phyloP scores from a whole-genome alignment of 352 stramenopile genomes.

The Phytophthora hibernalis region DNA sequence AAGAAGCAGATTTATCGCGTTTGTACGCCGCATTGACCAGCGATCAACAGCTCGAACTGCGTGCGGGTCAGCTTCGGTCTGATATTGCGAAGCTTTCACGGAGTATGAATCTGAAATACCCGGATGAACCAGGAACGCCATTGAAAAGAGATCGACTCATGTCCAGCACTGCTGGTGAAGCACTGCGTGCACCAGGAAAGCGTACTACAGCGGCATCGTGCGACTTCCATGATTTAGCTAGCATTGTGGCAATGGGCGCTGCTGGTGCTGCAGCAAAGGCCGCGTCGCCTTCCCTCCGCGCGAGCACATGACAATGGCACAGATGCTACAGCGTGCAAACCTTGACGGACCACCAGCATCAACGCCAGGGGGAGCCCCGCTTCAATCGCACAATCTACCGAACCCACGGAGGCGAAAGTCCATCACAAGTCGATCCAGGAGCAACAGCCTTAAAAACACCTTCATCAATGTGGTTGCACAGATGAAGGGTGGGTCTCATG shows the following conservation, averaged over 20 bases:
- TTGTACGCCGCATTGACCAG: slow-evolving; percentile 64
- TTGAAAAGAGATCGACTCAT: slow-evolving; percentile 24
- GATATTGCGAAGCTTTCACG: slow-evolving; percentile 76
- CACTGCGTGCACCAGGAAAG: slow-evolving; percentile 21
- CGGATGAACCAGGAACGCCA: slow-evolving; percentile 32
- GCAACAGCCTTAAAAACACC: slow-evolving; percentile 73
- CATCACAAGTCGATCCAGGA: slow-evolving; percentile 62
- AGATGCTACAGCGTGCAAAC: slow-evolving; percentile 43
- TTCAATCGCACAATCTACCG: slow-evolving; percentile 42
- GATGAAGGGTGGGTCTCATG: slow-evolving; percentile 50
- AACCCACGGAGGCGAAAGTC: slow-evolving; percentile 63
- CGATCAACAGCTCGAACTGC: slow-evolving; percentile 72
- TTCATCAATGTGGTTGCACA: slow-evolving; percentile 72
- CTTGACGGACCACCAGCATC: slow-evolving; percentile 23
- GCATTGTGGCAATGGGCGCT: slow-evolving; percentile 46
- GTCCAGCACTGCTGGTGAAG: slow-evolving; percentile 13
- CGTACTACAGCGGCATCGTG: slow-evolving; percentile 42
- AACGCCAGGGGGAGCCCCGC: background rate
- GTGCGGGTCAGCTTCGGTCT: slow-evolving; percentile 66
- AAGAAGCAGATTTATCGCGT: slow-evolving; percentile 78
- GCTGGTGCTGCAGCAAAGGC: slow-evolving; percentile 35
- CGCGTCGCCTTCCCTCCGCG: slow-evolving; percentile 23
- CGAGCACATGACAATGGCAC: slow-evolving; percentile 44
- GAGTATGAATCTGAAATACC: slow-evolving; percentile 83
- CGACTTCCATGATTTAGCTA: slow-evolving; percentile 62